A percentile compares a stretch with the other conserved stretches of the same genome.
Conservation (phyloP, 495 filamentous ascomycete species). For the Neurospora sp. region DNA sequence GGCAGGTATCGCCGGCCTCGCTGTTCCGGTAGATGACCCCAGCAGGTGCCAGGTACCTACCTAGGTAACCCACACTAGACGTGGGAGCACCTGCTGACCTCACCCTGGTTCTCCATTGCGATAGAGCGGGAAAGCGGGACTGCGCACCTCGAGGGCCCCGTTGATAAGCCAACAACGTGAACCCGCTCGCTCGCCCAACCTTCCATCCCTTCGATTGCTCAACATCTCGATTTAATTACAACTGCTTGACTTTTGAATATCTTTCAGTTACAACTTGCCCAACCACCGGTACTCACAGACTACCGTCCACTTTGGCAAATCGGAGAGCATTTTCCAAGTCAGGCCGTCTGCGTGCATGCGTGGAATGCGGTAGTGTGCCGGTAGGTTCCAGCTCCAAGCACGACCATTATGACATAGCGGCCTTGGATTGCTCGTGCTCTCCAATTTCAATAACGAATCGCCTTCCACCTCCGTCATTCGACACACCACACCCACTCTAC, state of each 20-base stretch:
- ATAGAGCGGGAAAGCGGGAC: neutral
- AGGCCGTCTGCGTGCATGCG: neutral
- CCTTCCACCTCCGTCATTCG: neutral
- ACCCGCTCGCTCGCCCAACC: neutral
- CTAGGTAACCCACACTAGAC: too few relatives aligned
- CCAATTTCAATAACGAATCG: neutral
- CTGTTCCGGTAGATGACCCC: neutral
- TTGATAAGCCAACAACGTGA: neutral
- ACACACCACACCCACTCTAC: neutral
- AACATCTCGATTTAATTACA: neutral
- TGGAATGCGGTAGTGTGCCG: neutral
- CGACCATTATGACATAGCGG: neutral
- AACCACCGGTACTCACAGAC: neutral
- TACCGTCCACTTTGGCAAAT: neutral
- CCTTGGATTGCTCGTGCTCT: neutral
- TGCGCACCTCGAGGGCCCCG: neutral
- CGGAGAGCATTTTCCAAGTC: neutral
- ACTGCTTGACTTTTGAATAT: neutral
- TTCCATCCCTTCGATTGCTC: neutral
- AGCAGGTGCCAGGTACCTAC: neutral
- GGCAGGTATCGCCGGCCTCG: neutral
- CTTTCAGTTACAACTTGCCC: neutral
- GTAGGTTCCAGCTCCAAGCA: neutral
- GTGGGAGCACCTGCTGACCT: neutral
- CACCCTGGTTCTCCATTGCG: neutral